A percentile compares a stretch with the other conserved stretches of the same genome.
Evolutionary conservation across 306 rosid species (phyloP).

Genomic region (Lithocarpus polystachyus): DNA sequence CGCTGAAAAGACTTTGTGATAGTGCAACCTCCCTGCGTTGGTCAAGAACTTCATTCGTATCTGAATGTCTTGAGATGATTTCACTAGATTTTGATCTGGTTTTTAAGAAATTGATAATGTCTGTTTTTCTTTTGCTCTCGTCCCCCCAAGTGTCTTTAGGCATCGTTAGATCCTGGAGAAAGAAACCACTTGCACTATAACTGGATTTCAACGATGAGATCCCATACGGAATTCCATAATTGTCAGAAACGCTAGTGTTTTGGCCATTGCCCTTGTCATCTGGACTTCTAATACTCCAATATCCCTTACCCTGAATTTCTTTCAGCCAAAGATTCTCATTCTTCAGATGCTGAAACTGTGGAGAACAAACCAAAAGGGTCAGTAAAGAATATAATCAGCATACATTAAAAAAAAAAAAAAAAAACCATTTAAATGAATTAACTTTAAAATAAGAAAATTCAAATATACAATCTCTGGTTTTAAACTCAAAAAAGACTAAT

Average conservation of each 20-base stretch:
- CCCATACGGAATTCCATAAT: slow-evolving; percentile 20
- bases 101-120: slow-evolving; percentile 42
- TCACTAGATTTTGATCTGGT: slow-evolving; percentile 23
- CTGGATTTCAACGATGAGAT: slow-evolving; percentile 40
- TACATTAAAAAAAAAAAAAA: slow-evolving; percentile 1
- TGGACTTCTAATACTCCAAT: slow-evolving; percentile 44
- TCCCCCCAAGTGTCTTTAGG: slow-evolving; percentile 38
- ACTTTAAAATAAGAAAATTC: background rate
- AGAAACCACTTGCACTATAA: slow-evolving; percentile 28
- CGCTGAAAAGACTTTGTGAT: slow-evolving; percentile 65
- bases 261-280: slow-evolving; percentile 20
- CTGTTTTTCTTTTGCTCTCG: slow-evolving; percentile 26
- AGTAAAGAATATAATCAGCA: slow-evolving; percentile 15
- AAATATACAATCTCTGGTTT: too few species aligned
- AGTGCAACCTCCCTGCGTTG: slow-evolving; percentile 52
- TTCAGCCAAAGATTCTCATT: slow-evolving; percentile 52
- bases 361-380: slow-evolving; percentile 1
- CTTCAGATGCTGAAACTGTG: slow-evolving; percentile 54
- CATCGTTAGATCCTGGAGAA: slow-evolving; percentile 39
- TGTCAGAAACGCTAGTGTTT: slow-evolving; percentile 16
- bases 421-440: background rate
- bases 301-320: slow-evolving; percentile 56
- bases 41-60: slow-evolving; percentile 15
- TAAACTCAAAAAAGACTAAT: too few species aligned
- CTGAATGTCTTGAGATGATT: slow-evolving; percentile 19